Evolutionary conservation across 2,329 filamentous ascomycete genomes (phyloP), one percentile per base, ranked within the genome.

Genomic region (Ophiostoma angusticollis): DNA sequence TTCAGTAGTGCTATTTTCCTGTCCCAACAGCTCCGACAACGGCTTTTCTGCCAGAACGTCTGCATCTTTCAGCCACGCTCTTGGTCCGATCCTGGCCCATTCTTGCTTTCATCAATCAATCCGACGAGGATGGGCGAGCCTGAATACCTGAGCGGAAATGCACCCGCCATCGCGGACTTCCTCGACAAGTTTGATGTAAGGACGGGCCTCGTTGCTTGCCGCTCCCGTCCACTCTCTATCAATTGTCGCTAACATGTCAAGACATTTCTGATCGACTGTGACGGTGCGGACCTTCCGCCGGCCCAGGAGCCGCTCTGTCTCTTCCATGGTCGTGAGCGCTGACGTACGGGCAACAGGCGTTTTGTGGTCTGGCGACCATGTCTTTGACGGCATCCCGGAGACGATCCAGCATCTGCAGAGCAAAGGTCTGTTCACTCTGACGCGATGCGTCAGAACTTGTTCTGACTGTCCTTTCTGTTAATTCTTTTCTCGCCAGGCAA

Each of bases 201-300:
- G 68, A 4, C 12, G 6, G 31, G 11, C 12, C 17, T 5, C 22
- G 14, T 23, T 17, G 21, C 14, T n/a, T 29, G 27, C n/a, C 5
- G 9, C 22, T 9, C 14, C 1, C 9, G n/a, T 2, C 11, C 21
- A n/a, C 11, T 16, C 27, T 5, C 3, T 16, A 4, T 5, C 22
- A 14, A 4, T 16, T 8, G 9, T 13, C n/a, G n/a, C 32, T 49
- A 29, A 43, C 46, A 39, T n/a, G 41, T 22, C 2, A 50, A 93
- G 85, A 78, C 84, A 25, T 96, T 98, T 55, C 68, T 98, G 11
- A 84, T 98, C 54, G 91, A 98, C 58, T 98, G 91, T 63, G 91
- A 98, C 74, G 91, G 89, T 93, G 66, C 53, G 67, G 55, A 12
- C 18, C 9, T 6, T 12, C n/a, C n/a, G n/a, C n/a, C n/a, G n/a